Conservation (phyloP, 768 basidiomycete genomes). For the Boletus reticuloceps region DNA sequence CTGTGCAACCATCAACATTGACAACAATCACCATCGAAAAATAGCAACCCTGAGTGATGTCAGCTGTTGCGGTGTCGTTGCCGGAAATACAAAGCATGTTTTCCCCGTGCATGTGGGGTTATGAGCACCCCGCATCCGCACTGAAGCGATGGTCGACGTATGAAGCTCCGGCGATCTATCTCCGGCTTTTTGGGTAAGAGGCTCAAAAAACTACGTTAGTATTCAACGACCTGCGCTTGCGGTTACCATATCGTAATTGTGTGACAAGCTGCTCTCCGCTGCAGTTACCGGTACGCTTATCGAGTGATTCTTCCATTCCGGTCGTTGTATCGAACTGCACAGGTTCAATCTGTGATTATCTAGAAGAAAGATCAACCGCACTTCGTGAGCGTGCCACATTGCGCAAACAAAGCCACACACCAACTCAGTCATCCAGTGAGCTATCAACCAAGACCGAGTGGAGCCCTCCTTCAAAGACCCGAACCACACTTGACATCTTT, state of each 20-base stretch:
- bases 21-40: background rate
- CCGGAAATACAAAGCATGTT: no score
- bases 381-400: conserved; percentile 21
- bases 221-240: background rate
- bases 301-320: no score
- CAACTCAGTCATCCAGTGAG: conserved; percentile 29
- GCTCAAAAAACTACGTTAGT: no score
- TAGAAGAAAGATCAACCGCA: background rate
- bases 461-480: conserved; percentile 14
- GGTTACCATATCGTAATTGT: background rate
- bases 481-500: conserved; percentile 18
- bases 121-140: no score
- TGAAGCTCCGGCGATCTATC: no score
- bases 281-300: no score
- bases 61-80: background rate
- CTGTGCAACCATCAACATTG: background rate
- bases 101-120: no score
- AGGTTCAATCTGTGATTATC: background rate
- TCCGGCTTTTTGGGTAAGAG: no score
- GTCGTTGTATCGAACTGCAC: conserved; percentile 1
- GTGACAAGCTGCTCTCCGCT: background rate
- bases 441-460: conserved; percentile 26
- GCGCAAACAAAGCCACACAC: conserved; percentile 29
- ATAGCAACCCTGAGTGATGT: background rate
- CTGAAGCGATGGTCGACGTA: no score